These are phyloP conservation scores for Neurospora sp. DNA, from an alignment of 495 filamentous ascomycete genomes.

Conservation along the genomic window DNA sequence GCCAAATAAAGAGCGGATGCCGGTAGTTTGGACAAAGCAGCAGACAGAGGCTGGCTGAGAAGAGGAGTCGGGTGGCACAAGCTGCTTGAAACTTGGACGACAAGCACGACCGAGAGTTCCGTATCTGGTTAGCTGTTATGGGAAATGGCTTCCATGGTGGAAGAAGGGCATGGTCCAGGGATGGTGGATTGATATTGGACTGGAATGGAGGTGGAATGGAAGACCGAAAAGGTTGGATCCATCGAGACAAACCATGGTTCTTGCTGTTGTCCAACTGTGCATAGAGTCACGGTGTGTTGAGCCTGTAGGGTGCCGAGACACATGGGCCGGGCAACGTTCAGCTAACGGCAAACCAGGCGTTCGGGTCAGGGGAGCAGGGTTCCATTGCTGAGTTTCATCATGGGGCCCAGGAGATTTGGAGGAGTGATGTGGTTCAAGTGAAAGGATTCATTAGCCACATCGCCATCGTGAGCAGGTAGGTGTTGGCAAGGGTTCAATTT, in stretches of 20 bases:
- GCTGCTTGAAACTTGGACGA: background rate
- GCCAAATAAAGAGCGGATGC: background rate
- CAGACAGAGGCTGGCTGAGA: slow-evolving; percentile 11
- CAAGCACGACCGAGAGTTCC: slow-evolving; percentile 14
- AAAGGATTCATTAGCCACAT: background rate
- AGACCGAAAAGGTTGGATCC: background rate
- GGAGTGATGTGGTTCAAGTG: background rate
- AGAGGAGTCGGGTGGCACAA: slow-evolving; percentile 3
- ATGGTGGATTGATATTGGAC: background rate
- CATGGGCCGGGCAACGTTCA: background rate
- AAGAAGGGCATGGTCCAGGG: background rate
- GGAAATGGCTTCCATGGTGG: background rate
- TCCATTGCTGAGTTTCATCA: background rate
- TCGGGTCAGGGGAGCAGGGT: background rate
- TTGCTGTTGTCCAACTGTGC: background rate
- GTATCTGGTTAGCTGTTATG: slow-evolving; percentile 5
- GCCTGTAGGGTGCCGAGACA: background rate
- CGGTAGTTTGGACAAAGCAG: slow-evolving; percentile 2
- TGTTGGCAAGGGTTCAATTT: background rate
- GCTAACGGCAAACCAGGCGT: background rate
- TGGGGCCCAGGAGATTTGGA: background rate
- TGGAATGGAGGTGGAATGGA: background rate
- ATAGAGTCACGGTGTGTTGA: background rate
- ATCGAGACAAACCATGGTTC: background rate
- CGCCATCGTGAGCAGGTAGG: background rate